Percentiles rank a stretch among this genome's conserved stretches.
phyloP scores from a whole-genome alignment of 495 filamentous ascomycete genomes.

The Xylaria palmicola region DNA sequence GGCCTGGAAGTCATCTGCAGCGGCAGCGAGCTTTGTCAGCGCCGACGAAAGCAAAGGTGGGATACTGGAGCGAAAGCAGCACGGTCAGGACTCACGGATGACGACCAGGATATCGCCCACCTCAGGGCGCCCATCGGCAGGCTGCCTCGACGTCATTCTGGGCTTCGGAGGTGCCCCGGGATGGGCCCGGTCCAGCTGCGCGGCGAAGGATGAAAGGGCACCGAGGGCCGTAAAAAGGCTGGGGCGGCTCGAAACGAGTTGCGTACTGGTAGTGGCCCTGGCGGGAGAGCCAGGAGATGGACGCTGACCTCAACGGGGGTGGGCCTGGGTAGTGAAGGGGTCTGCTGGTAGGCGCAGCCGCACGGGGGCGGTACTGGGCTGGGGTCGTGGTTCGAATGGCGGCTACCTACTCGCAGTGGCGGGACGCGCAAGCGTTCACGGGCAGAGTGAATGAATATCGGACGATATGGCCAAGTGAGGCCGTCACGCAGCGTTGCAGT shows the following conservation, averaged over 20 bases:
- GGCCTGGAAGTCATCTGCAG: slow-evolving; percentile 79
- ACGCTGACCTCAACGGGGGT: slow-evolving; percentile 11
- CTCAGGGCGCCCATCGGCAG: slow-evolving; percentile 47
- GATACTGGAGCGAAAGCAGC: not conserved
- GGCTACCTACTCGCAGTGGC: too few species aligned
- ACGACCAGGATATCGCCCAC: slow-evolving; percentile 72
- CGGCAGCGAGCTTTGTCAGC: not conserved
- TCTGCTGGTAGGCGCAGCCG: too few species aligned
- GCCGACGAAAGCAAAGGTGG: not conserved
- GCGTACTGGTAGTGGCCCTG: slow-evolving; percentile 3
- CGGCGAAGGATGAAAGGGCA: not conserved
- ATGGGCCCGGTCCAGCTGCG: not conserved
- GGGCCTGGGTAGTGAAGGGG: too few species aligned
- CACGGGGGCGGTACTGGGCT: too few species aligned
- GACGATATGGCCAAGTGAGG: too few species aligned
- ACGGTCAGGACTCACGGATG: slow-evolving; percentile 62
- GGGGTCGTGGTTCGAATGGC: too few species aligned
- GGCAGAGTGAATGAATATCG: too few species aligned
- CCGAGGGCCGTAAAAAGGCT: not conserved
- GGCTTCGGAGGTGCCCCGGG: slow-evolving; percentile 6
- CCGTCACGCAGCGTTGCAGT: too few species aligned
- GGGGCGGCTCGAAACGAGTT: not conserved
- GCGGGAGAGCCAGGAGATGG: slow-evolving; percentile 7
- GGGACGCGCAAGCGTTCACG: too few species aligned
- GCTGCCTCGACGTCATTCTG: slow-evolving; percentile 47